Conservation (phyloP, 768 basidiomycete genomes). For the Boletus edulis region DNA sequence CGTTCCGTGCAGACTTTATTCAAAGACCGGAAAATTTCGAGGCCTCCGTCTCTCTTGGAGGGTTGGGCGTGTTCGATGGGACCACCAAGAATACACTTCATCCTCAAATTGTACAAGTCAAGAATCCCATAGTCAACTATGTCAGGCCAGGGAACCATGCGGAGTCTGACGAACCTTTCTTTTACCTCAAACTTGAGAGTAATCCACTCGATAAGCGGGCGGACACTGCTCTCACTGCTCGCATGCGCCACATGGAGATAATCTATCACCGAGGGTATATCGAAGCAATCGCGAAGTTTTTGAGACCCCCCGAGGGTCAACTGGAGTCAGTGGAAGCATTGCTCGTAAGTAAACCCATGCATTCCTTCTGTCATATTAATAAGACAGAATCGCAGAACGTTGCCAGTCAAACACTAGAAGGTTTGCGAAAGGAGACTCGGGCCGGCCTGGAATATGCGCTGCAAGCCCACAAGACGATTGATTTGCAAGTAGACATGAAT, state of each 20-base stretch:
- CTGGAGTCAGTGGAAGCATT: constrained; percentile 94
- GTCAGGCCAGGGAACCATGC: constrained; percentile 34
- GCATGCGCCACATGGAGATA: constrained; percentile 94
- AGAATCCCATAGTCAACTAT: constrained; percentile 35
- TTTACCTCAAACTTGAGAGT: constrained; percentile 88
- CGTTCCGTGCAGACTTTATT: constrained; percentile 77
- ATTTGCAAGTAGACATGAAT: constrained; percentile 95
- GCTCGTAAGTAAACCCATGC: constrained; percentile 49
- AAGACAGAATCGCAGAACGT: constrained; percentile 55
- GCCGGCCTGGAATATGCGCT: constrained; percentile 93
- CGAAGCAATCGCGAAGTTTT: constrained; percentile 87
- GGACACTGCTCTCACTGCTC: constrained; percentile 84
- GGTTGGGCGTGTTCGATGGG: constrained; percentile 89
- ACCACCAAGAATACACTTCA: constrained; percentile 78
- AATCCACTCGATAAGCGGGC: constrained; percentile 90
- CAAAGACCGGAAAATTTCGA: constrained; percentile 89
- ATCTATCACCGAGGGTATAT: constrained; percentile 94
- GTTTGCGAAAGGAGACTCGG: constrained; percentile 88
- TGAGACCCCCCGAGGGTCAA: constrained; percentile 92
- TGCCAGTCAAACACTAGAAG: constrained; percentile 92
- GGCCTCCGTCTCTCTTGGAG: constrained; percentile 78
- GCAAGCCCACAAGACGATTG: constrained; percentile 91
- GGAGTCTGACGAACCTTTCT: constrained; percentile 60
- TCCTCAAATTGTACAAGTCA: constrained; percentile 88
- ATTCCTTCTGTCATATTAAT: neutral